A percentile compares a stretch with the other conserved stretches of the same genome.
These are phyloP conservation scores for Sungouiozyma ichnusensis DNA, from an alignment of 805 yeast species.

Conservation along the genomic window DNA sequence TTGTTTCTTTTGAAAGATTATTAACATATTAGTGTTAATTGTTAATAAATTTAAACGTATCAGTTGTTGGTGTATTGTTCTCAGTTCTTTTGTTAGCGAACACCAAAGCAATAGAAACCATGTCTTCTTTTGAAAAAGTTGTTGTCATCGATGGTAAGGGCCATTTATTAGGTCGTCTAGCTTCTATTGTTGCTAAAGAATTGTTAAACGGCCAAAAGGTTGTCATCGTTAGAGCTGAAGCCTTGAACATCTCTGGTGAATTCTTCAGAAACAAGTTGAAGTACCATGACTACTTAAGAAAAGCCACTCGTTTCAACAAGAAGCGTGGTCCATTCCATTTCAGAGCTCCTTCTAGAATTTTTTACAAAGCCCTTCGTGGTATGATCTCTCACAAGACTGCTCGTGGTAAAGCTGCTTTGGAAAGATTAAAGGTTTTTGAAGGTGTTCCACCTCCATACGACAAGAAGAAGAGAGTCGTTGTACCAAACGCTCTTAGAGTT, in stretches of 20 bases:
- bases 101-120: slow-evolving; percentile 27
- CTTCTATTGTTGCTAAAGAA: slow-evolving; percentile 97
- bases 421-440: slow-evolving; percentile 98
- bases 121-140: slow-evolving; percentile 81
- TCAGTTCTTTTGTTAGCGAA: neutral
- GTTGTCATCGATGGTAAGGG: slow-evolving; percentile 99
- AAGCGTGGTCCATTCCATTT: slow-evolving; percentile 99
- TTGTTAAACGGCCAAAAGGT: slow-evolving; percentile 95
- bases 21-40: too few species aligned
- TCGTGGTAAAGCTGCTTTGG: slow-evolving; percentile 99
- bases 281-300: slow-evolving; percentile 99
- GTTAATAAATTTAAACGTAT: too few species aligned
- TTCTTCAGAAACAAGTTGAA: slow-evolving; percentile 99
- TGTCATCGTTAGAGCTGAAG: slow-evolving; percentile 95
- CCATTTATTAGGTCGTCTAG: slow-evolving; percentile 99
- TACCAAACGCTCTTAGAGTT: slow-evolving; percentile 98
- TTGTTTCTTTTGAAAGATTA: too few species aligned
- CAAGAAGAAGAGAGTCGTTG: slow-evolving; percentile 99
- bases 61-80: too few species aligned
- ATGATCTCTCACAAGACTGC: slow-evolving; percentile 99
- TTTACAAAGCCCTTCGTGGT: slow-evolving; percentile 99
- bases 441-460: slow-evolving; percentile 99
- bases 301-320: slow-evolving; percentile 98
- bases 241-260: slow-evolving; percentile 98
- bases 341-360: slow-evolving; percentile 99